Percentiles rank a stretch among this genome's conserved stretches.
Evolutionary conservation across 345 rosid genomes (phyloP).

Genomic region (Pelargonium nanum): DNA sequence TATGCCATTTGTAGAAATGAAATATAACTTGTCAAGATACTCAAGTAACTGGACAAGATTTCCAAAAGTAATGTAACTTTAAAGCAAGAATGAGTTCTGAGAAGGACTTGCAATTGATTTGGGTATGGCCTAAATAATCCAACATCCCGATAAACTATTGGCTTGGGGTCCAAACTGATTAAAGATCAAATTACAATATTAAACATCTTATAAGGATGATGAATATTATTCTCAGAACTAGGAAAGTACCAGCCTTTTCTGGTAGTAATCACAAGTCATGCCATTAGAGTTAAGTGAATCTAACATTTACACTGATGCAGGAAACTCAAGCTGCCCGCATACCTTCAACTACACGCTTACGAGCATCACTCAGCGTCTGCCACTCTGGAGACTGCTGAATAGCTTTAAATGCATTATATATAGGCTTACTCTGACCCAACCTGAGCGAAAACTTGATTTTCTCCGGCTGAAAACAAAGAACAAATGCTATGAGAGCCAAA

Average conservation of each 20-base stretch:
- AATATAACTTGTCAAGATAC: too few species aligned
- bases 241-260: neutral
- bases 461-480: conserved; percentile 44
- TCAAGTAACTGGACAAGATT: neutral
- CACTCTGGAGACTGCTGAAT: conserved; percentile 61
- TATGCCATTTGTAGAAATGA: neutral
- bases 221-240: too few species aligned
- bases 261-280: neutral
- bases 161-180: neutral
- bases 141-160: neutral
- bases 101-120: neutral
- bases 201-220: neutral
- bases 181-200: neutral
- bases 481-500: conserved; percentile 9
- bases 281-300: neutral
- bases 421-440: conserved; percentile 71
- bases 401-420: conserved; percentile 64
- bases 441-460: conserved; percentile 66
- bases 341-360: conserved; percentile 66
- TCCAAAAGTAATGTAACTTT: neutral
- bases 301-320: neutral
- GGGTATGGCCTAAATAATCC: neutral
- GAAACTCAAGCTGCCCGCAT: conserved; percentile 19
- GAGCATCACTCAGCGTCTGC: conserved; percentile 52
- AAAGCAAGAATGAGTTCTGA: neutral